phyloP scores from a whole-genome alignment of 177 flowering plant genomes.

The Tripterygium wilfordii region DNA sequence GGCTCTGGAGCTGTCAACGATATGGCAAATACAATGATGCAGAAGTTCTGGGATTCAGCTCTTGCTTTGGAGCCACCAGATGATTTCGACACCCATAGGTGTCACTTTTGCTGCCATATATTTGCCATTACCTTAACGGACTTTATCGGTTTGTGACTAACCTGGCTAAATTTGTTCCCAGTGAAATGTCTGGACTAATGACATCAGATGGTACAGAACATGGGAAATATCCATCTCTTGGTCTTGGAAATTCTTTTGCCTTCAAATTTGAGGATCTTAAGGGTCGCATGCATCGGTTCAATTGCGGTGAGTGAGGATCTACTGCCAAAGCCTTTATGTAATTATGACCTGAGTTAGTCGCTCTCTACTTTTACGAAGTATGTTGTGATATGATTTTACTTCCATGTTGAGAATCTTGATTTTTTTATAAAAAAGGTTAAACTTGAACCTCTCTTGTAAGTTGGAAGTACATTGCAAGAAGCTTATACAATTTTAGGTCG shows the following conservation, averaged over 20 bases:
- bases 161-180: constrained; percentile 19
- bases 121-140: constrained; percentile 1
- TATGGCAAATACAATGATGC: constrained; percentile 89
- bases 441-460: too few relatives aligned
- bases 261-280: constrained; percentile 84
- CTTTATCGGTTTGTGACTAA: constrained; percentile 6
- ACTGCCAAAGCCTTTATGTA: neutral
- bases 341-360: neutral
- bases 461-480: too few relatives aligned
- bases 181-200: constrained; percentile 71
- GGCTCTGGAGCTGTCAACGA: constrained; percentile 79
- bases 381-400: too few relatives aligned
- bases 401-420: neutral
- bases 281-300: constrained; percentile 85
- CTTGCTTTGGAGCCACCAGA: constrained; percentile 81
- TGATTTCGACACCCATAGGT: constrained; percentile 89
- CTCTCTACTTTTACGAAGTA: too few relatives aligned
- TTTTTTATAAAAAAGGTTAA: too few relatives aligned
- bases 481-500: too few relatives aligned
- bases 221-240: constrained; percentile 72
- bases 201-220: constrained; percentile 59
- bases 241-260: constrained; percentile 81
- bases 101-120: neutral
- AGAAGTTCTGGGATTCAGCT: constrained; percentile 97
- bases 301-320: constrained; percentile 49